A percentile compares a stretch with the other conserved stretches of the same genome.
Evolutionary conservation across 129 eudicot genomes (phyloP).

Genomic region (Flaveria sonorensis): DNA sequence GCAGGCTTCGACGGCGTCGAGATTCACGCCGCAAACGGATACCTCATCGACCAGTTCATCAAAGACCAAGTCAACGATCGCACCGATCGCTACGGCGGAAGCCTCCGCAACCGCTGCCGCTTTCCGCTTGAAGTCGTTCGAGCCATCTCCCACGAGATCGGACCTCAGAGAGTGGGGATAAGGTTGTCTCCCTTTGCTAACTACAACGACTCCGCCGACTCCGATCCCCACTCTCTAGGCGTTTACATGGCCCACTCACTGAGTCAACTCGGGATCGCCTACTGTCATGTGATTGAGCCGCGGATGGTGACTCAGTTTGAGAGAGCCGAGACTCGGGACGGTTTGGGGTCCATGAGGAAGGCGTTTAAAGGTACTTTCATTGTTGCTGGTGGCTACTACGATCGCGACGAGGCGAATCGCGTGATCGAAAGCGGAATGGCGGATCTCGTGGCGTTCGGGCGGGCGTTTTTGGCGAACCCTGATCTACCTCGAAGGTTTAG

Average conservation of each 20-base stretch:
- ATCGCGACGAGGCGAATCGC: slow-evolving; percentile 41
- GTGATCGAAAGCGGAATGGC: slow-evolving; percentile 28
- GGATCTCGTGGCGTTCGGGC: slow-evolving; percentile 45
- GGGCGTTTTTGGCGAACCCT: slow-evolving; percentile 40
- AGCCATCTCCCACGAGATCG: slow-evolving; percentile 41
- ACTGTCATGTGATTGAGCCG: slow-evolving; percentile 45
- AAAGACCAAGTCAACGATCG: slow-evolving; percentile 50
- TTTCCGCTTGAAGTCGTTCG: slow-evolving; percentile 41
- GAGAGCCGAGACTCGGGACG: slow-evolving; percentile 28
- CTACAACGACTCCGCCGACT: slow-evolving; percentile 37
- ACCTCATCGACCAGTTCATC: slow-evolving; percentile 48
- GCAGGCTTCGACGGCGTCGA: slow-evolving; percentile 61
- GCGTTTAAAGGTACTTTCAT: slow-evolving; percentile 41
- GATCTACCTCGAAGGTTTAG: slow-evolving; percentile 38
- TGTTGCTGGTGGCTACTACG: slow-evolving; percentile 47
- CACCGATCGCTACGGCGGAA: slow-evolving; percentile 46
- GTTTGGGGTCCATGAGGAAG: slow-evolving; percentile 39
- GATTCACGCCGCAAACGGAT: slow-evolving; percentile 51
- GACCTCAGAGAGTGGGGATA: slow-evolving; percentile 34
- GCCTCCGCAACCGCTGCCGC: slow-evolving; percentile 41
- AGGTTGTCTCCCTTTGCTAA: slow-evolving; percentile 43
- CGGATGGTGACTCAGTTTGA: slow-evolving; percentile 44
- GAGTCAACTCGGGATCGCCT: slow-evolving; percentile 32
- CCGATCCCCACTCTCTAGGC: slow-evolving; percentile 39
- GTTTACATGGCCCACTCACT: slow-evolving; percentile 38